Evolutionary conservation across 805 yeast species (phyloP), one percentile per base, ranked within the genome.

Genomic region (Ogataea nonfermentans): DNA sequence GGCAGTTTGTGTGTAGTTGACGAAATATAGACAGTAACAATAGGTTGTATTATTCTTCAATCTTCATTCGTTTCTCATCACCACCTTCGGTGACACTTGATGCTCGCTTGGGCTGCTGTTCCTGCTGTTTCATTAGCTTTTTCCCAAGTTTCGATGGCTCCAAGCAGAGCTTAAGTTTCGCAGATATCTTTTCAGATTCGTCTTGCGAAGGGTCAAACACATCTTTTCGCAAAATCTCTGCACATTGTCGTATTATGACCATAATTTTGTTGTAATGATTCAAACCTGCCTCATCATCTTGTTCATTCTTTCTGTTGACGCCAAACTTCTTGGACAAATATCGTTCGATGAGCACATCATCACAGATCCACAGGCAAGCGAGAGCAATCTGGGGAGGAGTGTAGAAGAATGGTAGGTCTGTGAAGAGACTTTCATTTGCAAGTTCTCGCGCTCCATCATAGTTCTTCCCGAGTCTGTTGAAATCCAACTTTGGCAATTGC

Each of bases 351-450:
- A 85, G 63, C 16, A 73, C 76, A 46, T 73, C 78, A 61, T 88
- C 85, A 10, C 73, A 76, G 38, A 74, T 71, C 64, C 83, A 77
- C 56, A 90, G 70, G 11, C 93, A 87, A 0, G 96, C 93, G 37
- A 93, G 67, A 1, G 98, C 96, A 22, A 93, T 86, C 56, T 93
- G 99, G 1, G 98, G 96, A 1, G 99, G 99, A 0, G 98, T 81
- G 63, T 66, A 91, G 24, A 79, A 66, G 52, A 87, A 91, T 7
- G 74, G 67, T 3, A 77, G 90, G 57, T 93, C 96, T 13, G 91
- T 79, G 24, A 82, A 66, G 28, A 87, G 67, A n/a, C 86, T 74
- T 17, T 80, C 85, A 31, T 79, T 76, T 4, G 86, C 70, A 60
- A 79, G 63, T 20, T 67, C 71, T 51, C 83, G 77, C 9, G 95